These are phyloP conservation scores for Beauveria australis DNA, from an alignment of 2,329 filamentous ascomycete species.

Conservation along the genomic window DNA sequence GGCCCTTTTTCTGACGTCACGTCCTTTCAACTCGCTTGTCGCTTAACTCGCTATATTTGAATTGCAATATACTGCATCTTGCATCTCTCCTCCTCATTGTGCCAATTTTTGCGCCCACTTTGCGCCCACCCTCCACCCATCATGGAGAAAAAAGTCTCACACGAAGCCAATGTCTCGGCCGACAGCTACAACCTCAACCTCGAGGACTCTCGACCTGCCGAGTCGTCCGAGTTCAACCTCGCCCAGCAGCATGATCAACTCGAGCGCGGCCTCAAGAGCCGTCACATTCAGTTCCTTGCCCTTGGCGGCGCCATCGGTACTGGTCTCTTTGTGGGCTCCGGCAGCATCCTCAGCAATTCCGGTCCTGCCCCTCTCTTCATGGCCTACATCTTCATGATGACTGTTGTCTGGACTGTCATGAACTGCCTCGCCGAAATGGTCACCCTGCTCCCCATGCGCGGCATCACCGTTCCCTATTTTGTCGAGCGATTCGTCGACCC, in stretches of 20 bases:
- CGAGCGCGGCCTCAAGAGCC: constrained; percentile 48
- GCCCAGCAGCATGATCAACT: constrained; percentile 36
- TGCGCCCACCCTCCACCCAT: background rate
- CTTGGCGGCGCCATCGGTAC: constrained; percentile 54
- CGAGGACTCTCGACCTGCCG: constrained; percentile 18
- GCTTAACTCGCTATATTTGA: background rate
- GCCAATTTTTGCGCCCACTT: no score
- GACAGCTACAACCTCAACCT: constrained; percentile 19
- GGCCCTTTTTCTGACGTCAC: constrained; percentile 2
- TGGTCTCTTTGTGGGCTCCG: constrained; percentile 56
- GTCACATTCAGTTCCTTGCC: constrained; percentile 54
- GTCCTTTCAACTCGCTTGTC: background rate
- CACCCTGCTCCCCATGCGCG: constrained; percentile 45
- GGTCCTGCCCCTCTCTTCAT: constrained; percentile 63
- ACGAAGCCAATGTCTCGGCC: constrained; percentile 11
- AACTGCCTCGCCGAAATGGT: constrained; percentile 48
- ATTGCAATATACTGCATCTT: background rate
- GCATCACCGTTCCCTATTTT: constrained; percentile 50
- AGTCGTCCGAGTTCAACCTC: constrained; percentile 27
- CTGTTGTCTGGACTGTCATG: constrained; percentile 46
- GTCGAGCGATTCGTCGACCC: constrained; percentile 47
- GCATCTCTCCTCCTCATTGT: background rate
- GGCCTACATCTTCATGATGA: constrained; percentile 53
- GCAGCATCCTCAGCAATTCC: constrained; percentile 43
- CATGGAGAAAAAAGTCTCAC: constrained; percentile 16